A percentile compares a stretch with the other conserved stretches of the same genome.
Evolutionary conservation across 139 green algal genomes (phyloP).

Genomic region (Chlamydomonas eustigma): DNA sequence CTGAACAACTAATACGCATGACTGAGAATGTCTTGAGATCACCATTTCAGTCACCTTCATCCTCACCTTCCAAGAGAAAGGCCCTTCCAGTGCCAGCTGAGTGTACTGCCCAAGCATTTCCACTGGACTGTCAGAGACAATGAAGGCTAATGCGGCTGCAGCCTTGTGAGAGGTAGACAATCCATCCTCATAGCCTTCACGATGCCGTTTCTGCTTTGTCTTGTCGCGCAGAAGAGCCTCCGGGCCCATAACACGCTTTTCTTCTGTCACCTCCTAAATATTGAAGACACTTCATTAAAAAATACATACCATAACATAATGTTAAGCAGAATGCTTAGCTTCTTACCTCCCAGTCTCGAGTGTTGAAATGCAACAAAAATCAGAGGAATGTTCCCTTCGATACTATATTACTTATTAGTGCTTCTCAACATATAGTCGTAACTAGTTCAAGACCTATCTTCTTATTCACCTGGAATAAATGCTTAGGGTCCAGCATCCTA

Average conservation of each 20-base stretch:
- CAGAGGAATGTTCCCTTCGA: too few relatives aligned
- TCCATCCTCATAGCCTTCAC: slow-evolving; percentile 95
- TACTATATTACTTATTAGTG: too few relatives aligned
- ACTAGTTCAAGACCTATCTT: too few relatives aligned
- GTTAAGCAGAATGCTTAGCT: too few relatives aligned
- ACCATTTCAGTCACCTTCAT: too few relatives aligned
- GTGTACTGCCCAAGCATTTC: slow-evolving; percentile 84
- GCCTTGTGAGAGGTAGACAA: slow-evolving; percentile 56
- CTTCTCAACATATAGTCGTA: too few relatives aligned
- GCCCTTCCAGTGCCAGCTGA: slow-evolving; percentile 16
- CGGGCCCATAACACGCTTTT: slow-evolving; percentile 55
- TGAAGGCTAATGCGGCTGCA: slow-evolving; percentile 64
- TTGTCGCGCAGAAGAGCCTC: slow-evolving; percentile 76
- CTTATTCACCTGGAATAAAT: slow-evolving; percentile 72
- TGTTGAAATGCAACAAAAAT: too few relatives aligned
- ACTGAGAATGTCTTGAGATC: too few relatives aligned
- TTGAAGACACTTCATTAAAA: too few relatives aligned
- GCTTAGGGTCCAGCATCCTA: slow-evolving; percentile 84
- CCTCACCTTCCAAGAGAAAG: not conserved
- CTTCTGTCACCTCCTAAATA: slow-evolving; percentile 43
- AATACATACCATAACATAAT: too few relatives aligned
- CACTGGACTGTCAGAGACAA: slow-evolving; percentile 71
- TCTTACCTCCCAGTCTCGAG: too few relatives aligned
- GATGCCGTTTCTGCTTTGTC: slow-evolving; percentile 43
- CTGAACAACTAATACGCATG: too few relatives aligned